phyloP scores from a whole-genome alignment of 2,329 filamentous ascomycete species.

The Aspergillus persii region DNA sequence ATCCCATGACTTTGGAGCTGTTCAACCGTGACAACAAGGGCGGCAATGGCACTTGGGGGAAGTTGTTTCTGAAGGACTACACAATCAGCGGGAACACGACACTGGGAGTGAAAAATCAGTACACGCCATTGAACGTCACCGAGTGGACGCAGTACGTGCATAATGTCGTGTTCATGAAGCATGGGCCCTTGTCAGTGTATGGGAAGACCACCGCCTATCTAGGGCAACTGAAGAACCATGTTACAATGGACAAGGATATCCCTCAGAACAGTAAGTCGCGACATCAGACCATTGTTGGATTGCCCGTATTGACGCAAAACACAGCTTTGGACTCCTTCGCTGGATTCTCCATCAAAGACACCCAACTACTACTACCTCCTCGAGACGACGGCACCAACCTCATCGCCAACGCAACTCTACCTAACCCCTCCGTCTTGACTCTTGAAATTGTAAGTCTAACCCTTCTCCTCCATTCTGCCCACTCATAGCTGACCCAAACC shows the following conservation, averaged over 20 bases:
- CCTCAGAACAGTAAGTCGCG: constrained; percentile 32
- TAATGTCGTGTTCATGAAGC: constrained; percentile 28
- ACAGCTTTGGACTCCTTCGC: constrained; percentile 54
- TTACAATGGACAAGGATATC: constrained; percentile 36
- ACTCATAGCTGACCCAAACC: background rate
- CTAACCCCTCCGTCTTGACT: constrained; percentile 58
- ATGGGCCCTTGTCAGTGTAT: constrained; percentile 25
- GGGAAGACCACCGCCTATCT: constrained; percentile 31
- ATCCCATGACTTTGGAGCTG: constrained; percentile 32
- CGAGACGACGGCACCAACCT: constrained; percentile 52
- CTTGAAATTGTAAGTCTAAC: constrained; percentile 44
- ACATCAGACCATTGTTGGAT: background rate
- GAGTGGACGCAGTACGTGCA: constrained; percentile 34
- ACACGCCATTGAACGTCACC: constrained; percentile 27
- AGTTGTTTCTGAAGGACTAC: constrained; percentile 20
- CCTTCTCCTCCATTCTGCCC: background rate
- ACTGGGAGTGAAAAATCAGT: constrained; percentile 21
- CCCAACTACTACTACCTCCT: constrained; percentile 45
- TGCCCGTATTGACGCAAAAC: background rate
- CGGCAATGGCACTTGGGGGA: constrained; percentile 29
- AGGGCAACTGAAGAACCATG: constrained; percentile 31
- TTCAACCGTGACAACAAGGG: constrained; percentile 32
- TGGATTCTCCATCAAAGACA: constrained; percentile 48
- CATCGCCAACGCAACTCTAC: constrained; percentile 52
- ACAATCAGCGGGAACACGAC: constrained; percentile 37